phyloP scores from a whole-genome alignment of 2,329 filamentous ascomycete genomes.

The Colletotrichum somersetense region DNA sequence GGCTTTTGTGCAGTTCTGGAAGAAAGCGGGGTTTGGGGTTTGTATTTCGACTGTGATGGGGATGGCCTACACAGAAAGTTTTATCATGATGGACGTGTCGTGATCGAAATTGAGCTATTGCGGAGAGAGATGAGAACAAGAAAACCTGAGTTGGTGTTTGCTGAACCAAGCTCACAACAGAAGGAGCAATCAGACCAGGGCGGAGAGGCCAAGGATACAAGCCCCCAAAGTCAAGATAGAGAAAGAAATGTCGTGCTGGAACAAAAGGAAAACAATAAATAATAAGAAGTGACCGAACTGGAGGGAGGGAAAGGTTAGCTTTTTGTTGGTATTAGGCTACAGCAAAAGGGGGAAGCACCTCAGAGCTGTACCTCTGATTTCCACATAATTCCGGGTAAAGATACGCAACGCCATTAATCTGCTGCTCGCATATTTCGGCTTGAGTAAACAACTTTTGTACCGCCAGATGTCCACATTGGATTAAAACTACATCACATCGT shows the following conservation, averaged over 20 bases:
- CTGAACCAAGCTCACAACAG: not conserved
- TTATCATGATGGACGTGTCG: slow-evolving; percentile 56
- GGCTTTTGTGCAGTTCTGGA: slow-evolving; percentile 61
- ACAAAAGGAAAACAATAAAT: not conserved
- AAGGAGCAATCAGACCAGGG: not conserved
- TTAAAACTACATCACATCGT: not conserved
- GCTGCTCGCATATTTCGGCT: fast-evolving
- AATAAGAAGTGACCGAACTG: not conserved
- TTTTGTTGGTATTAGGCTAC: not conserved
- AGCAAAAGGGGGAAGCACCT: not conserved
- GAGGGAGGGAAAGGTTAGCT: not conserved
- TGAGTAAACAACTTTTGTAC: not conserved
- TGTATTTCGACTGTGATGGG: slow-evolving; percentile 63
- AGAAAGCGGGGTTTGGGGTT: slow-evolving; percentile 58
- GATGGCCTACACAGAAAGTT: slow-evolving; percentile 59
- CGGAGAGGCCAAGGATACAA: not conserved
- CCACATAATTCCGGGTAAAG: not conserved
- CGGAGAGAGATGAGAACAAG: slow-evolving; percentile 59
- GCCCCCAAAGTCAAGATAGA: not conserved
- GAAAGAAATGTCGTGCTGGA: not conserved
- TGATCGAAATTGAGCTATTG: slow-evolving; percentile 68
- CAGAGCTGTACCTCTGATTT: not conserved
- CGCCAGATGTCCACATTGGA: not conserved
- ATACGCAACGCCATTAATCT: not conserved
- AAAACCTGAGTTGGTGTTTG: slow-evolving; percentile 6